These are phyloP conservation scores for Leptographium procerum DNA, from an alignment of 2,329 filamentous ascomycete genomes.

Conservation along the genomic window DNA sequence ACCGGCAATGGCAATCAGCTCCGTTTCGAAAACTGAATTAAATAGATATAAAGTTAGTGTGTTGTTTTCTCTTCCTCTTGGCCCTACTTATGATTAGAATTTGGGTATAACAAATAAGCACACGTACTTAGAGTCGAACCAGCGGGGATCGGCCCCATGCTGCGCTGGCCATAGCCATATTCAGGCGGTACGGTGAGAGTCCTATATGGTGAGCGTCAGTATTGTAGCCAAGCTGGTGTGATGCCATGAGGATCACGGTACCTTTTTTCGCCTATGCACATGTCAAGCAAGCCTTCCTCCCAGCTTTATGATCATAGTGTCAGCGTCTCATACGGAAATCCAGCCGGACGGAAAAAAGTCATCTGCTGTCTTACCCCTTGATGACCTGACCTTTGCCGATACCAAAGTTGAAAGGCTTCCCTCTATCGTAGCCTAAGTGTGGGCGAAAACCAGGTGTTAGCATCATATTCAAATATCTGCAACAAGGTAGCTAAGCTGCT, in stretches of 20 bases:
- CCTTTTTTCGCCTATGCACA: conserved; percentile 92
- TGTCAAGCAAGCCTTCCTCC: conserved; percentile 81
- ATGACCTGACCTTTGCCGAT: conserved; percentile 79
- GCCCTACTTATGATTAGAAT: neutral
- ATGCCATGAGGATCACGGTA: conserved; percentile 18
- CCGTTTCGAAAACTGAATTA: conserved; percentile 50
- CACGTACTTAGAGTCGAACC: conserved; percentile 61
- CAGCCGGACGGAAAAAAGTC: too few relatives aligned
- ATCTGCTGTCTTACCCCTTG: conserved; percentile 51
- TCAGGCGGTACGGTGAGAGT: conserved; percentile 83
- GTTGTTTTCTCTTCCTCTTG: neutral
- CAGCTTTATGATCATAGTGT: conserved; percentile 43
- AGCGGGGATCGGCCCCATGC: conserved; percentile 71
- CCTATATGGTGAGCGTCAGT: conserved; percentile 23
- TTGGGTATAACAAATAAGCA: neutral
- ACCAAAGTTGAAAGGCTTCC: conserved; percentile 63
- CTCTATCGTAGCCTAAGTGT: conserved; percentile 46
- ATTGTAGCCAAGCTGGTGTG: neutral
- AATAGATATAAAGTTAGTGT: neutral
- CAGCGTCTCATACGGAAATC: too few relatives aligned
- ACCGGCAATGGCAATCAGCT: conserved; percentile 73
- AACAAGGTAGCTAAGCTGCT: neutral
- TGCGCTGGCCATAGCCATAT: conserved; percentile 67
- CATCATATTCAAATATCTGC: too few relatives aligned
- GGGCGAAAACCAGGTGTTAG: neutral